phyloP scores from a whole-genome alignment of 768 basidiomycete species.

The Ephemerocybe angulata region DNA sequence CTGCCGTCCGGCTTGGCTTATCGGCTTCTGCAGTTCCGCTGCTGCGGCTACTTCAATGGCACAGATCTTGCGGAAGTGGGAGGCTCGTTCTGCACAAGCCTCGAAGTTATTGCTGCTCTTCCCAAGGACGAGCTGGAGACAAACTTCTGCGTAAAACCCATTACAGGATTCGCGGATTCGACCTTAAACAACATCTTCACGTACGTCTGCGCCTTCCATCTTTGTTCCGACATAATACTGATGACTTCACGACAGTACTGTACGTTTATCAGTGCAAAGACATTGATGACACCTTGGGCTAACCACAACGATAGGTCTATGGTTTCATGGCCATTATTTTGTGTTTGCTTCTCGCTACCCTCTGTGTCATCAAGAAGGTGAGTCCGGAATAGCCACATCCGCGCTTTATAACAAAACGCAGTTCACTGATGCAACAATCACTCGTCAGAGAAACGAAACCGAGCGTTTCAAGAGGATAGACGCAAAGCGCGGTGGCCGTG shows the following conservation, averaged over 20 bases:
- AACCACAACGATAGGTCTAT: slow-evolving; percentile 49
- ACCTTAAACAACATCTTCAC: slow-evolving; percentile 83
- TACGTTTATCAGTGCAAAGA: slow-evolving; percentile 20
- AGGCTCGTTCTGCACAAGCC: slow-evolving; percentile 55
- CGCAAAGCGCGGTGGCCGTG: slow-evolving; percentile 79
- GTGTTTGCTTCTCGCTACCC: slow-evolving; percentile 70
- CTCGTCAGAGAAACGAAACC: slow-evolving; percentile 33
- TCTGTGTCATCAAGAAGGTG: slow-evolving; percentile 84
- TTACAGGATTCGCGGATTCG: slow-evolving; percentile 64
- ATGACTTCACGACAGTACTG: slow-evolving; percentile 35
- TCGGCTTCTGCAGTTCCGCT: slow-evolving; percentile 50
- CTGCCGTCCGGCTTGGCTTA: not conserved
- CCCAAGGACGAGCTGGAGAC: slow-evolving; percentile 29
- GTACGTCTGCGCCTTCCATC: slow-evolving; percentile 43
- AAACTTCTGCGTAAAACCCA: slow-evolving; percentile 70
- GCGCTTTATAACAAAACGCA: slow-evolving; percentile 3
- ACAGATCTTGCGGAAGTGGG: slow-evolving; percentile 56
- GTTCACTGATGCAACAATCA: slow-evolving; percentile 53
- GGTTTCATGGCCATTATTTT: slow-evolving; percentile 82
- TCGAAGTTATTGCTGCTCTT: slow-evolving; percentile 37
- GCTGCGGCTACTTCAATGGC: slow-evolving; percentile 83
- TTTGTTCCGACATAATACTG: not conserved
- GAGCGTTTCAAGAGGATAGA: slow-evolving; percentile 89
- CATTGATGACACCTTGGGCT: slow-evolving; percentile 2
- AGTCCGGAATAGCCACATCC: too few relatives aligned